Evolutionary conservation across 2,329 filamentous ascomycete genomes (phyloP), one percentile per base, ranked within the genome.

Genomic region (Fusarium sulawesiense): DNA sequence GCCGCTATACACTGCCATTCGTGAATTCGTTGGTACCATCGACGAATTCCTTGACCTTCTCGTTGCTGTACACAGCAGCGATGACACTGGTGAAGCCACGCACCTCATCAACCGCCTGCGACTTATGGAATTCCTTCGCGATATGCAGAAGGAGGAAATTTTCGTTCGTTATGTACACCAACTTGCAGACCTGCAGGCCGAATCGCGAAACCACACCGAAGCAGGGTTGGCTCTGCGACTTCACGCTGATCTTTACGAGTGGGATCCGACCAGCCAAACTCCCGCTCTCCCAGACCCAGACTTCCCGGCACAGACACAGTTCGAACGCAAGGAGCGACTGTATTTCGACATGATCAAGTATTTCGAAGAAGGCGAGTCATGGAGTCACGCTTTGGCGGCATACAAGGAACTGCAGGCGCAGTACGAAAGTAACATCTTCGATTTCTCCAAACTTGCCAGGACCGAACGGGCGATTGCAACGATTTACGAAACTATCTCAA

Each of bases 121-220:
- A 59, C 84, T 98, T 27, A 98, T 98, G 94, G 93, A 98, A 73
- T 98, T 98, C 80, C 86, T 98, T 73, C 92, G 94, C 71, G 94
- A 98, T 77, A 97, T 98, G 91, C 93, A 97, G 72, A 97, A 97
- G 76, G 94, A 97, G 78, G 94, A 98, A 75, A 97, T 98, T 60
- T 98, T 97, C 79, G 92, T 97, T 70, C 91, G 94, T 70, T 98
- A 98, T 75, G 94, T 98, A 16, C 95, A 98, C 77, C 94, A 98
- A 79, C 86, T 98, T 21, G 93, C 94, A 4, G 84, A 89, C 41
- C 84, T 96, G 14, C 95, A 98, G 78, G 86, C 88, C 11, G 88
- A 91, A 42, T 87, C 92, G 6, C 86, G 91, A 61, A 96, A 97
- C 74, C 89, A 91, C 68, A 92, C 93, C 0, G 94, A 98, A 80